Conservation (phyloP, 2,329 filamentous ascomycete genomes). For the Hymenoscyphus infarciens region DNA sequence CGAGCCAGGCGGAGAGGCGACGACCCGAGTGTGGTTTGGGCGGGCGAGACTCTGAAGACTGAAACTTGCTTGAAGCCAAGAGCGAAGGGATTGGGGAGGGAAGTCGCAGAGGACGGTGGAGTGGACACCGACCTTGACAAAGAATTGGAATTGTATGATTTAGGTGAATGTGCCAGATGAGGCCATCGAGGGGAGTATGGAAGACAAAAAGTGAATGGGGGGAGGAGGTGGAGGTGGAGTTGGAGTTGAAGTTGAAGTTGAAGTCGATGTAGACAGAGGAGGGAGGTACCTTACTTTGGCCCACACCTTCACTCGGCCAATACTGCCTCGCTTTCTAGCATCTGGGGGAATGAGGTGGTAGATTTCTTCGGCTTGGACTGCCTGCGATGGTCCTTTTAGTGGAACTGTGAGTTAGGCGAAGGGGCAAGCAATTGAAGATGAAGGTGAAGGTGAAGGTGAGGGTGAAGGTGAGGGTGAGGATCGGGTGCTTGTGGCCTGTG, state of each 20-base stretch:
- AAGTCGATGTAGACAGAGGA: not conserved
- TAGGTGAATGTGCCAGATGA: not conserved
- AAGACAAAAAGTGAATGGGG: not conserved
- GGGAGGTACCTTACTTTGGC: too few species aligned
- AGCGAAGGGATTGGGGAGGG: slow-evolving; percentile 13
- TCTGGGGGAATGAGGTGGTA: not conserved
- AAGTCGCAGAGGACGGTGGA: slow-evolving; percentile 5
- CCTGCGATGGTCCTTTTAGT: slow-evolving; percentile 6
- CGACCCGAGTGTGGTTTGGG: slow-evolving; percentile 19
- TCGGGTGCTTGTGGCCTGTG: not conserved
- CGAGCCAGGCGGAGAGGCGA: slow-evolving; percentile 17
- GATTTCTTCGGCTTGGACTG: slow-evolving; percentile 11
- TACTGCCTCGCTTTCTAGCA: not conserved
- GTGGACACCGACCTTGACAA: not conserved
- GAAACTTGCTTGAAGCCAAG: slow-evolving; percentile 21
- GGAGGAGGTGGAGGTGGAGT: too few species aligned
- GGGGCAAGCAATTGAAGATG: not conserved
- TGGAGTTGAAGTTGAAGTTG: not conserved
- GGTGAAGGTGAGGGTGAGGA: not conserved
- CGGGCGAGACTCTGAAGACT: slow-evolving; percentile 19
- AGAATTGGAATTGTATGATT: not conserved
- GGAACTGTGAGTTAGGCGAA: not conserved
- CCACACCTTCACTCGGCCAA: not conserved
- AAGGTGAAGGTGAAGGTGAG: not conserved
- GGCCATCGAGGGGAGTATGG: not conserved